Conservation (phyloP, 192 early-diverging fungal genomes). For the Cetraspora pellucida region DNA sequence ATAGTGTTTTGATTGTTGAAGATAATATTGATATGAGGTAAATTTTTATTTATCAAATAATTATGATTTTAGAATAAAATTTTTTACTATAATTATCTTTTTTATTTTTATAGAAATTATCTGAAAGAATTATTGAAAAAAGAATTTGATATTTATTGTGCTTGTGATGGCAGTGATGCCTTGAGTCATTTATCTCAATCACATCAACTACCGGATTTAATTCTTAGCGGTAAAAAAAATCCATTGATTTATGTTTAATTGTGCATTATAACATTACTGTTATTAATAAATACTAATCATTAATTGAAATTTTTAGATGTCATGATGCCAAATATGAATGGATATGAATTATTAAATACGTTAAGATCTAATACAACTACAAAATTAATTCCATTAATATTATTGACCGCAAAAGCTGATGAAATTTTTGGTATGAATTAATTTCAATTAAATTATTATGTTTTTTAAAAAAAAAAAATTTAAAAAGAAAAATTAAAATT, state of each 20-base stretch:
- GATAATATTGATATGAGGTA: slow-evolving; percentile 52
- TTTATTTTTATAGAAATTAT: slow-evolving; percentile 22
- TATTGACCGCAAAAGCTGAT: slow-evolving; percentile 57
- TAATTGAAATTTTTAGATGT: slow-evolving; percentile 39
- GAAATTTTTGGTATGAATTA: slow-evolving; percentile 49
- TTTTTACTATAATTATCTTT: background rate
- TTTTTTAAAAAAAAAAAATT: no score
- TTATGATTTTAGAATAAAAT: background rate
- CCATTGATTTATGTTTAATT: background rate
- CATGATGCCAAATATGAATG: slow-evolving; percentile 67
- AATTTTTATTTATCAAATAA: background rate
- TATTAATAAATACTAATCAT: no score
- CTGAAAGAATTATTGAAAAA: slow-evolving; percentile 38
- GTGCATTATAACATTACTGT: no score
- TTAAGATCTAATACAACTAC: slow-evolving; percentile 44
- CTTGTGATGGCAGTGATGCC: slow-evolving; percentile 45
- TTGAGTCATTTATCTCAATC: slow-evolving; percentile 26
- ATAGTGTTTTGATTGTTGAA: slow-evolving; percentile 43
- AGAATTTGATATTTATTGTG: slow-evolving; percentile 41
- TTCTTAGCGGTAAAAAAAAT: slow-evolving; percentile 41
- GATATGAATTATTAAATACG: slow-evolving; percentile 50
- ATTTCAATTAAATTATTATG: no score
- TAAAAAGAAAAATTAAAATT: no score
- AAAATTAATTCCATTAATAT: slow-evolving; percentile 55
- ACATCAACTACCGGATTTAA: slow-evolving; percentile 23